Percentiles rank a stretch among this genome's conserved stretches.
phyloP scores from a whole-genome alignment of 1,284 basidiomycete species.

The Ustilago sp. region DNA sequence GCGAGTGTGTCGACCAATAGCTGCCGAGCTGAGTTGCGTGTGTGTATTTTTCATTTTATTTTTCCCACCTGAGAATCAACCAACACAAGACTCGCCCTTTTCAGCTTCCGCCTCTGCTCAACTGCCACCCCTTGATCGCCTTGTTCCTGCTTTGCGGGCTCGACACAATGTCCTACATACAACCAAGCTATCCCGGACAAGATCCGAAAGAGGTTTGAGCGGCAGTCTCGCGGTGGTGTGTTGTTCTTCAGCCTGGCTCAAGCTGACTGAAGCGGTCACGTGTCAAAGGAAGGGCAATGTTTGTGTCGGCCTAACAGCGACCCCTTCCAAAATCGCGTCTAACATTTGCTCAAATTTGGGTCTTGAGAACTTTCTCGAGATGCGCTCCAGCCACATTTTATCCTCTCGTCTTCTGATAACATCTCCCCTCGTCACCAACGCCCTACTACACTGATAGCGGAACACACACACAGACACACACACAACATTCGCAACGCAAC shows the following conservation, averaged over 20 bases:
- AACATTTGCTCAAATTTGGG: not conserved
- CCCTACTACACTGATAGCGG: not conserved
- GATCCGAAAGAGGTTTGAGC: too few species aligned
- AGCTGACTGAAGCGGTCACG: not conserved
- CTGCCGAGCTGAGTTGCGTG: not conserved
- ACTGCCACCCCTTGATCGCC: not conserved
- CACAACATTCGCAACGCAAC: slow-evolving; percentile 8
- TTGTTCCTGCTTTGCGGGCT: not conserved
- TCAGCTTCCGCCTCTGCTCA: not conserved
- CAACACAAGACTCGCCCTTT: not conserved
- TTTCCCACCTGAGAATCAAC: slow-evolving; percentile 1
- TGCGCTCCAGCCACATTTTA: slow-evolving; percentile 5
- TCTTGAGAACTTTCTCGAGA: slow-evolving; percentile 4
- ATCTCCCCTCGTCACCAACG: not conserved
- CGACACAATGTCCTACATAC: too few species aligned
- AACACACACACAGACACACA: not conserved
- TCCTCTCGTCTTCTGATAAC: slow-evolving; percentile 1
- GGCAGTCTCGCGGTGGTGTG: too few species aligned
- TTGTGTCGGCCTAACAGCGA: too few species aligned
- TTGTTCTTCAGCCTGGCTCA: too few species aligned
- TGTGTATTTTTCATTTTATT: not conserved
- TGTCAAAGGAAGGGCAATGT: not conserved
- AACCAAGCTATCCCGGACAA: too few species aligned
- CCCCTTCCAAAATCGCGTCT: not conserved
- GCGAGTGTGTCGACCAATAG: not conserved